Evolutionary conservation across 2,329 filamentous ascomycete species (phyloP).

Genomic region (Septoria linicola): DNA sequence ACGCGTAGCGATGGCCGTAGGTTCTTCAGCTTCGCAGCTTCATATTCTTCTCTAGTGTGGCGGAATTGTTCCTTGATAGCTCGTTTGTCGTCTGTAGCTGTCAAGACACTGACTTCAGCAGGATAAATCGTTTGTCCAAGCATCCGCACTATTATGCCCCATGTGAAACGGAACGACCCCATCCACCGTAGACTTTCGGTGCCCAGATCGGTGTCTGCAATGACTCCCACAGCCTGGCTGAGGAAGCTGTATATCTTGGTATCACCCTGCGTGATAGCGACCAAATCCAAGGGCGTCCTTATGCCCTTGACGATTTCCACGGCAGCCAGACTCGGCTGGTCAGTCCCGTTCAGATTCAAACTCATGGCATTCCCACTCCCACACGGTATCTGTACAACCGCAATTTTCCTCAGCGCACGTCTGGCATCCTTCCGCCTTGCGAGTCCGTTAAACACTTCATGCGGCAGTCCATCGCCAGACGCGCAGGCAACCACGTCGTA

Average conservation of each 20-base stretch:
- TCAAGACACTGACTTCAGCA: conserved; percentile 81
- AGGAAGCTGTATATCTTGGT: conserved; percentile 79
- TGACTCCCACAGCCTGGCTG: conserved; percentile 83
- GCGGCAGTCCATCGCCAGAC: conserved; percentile 86
- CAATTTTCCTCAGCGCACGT: conserved; percentile 70
- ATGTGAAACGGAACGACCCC: conserved; percentile 80
- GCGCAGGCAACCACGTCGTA: conserved; percentile 86
- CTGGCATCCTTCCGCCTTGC: conserved; percentile 72
- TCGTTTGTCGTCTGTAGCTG: conserved; percentile 74
- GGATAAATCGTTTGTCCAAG: conserved; percentile 78
- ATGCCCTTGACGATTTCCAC: conserved; percentile 84
- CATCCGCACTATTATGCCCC: conserved; percentile 76
- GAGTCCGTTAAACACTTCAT: conserved; percentile 94
- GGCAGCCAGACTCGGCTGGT: conserved; percentile 71
- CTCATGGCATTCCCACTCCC: conserved; percentile 94
- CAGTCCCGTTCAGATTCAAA: conserved; percentile 81
- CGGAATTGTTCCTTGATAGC: conserved; percentile 72
- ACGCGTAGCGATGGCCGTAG: conserved; percentile 15
- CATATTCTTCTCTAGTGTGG: conserved; percentile 29
- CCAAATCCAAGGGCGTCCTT: conserved; percentile 78
- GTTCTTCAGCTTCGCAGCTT: conserved; percentile 30
- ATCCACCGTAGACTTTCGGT: conserved; percentile 94
- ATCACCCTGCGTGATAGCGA: conserved; percentile 81
- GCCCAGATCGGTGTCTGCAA: conserved; percentile 84
- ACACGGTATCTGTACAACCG: conserved; percentile 84